phyloP scores from a whole-genome alignment of 1,139 yeast species.

The Candida sojae region DNA sequence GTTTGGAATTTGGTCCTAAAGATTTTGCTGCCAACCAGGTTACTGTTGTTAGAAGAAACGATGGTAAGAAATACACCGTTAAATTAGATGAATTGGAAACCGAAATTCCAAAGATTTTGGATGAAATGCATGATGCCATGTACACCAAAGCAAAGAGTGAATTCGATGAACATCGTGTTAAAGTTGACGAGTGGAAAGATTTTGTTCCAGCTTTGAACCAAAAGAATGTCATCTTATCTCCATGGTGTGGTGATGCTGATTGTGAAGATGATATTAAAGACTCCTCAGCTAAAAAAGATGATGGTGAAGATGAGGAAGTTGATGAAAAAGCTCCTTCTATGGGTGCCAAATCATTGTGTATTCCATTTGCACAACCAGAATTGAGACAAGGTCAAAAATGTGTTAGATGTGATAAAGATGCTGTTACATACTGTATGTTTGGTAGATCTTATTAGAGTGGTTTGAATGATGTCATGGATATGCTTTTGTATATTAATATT shows the following conservation, averaged over 20 bases:
- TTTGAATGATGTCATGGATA: too few relatives aligned
- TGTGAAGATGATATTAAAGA: conserved; percentile 99
- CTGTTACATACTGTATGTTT: conserved; percentile 85
- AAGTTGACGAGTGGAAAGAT: conserved; percentile 84
- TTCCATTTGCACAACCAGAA: conserved; percentile 89
- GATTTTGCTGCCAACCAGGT: conserved; percentile 82
- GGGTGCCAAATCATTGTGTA: conserved; percentile 99
- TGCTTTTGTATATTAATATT: too few relatives aligned
- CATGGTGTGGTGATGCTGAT: conserved; percentile 95
- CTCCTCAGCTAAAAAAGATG: conserved; percentile 78
- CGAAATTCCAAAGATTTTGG: conserved; percentile 75
- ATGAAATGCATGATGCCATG: conserved; percentile 74
- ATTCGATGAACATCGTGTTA: conserved; percentile 79
- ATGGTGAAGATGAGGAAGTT: conserved; percentile 80
- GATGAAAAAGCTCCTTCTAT: conserved; percentile 97
- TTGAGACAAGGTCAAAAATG: conserved; percentile 80
- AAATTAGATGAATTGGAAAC: conserved; percentile 64
- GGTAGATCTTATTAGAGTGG: conserved; percentile 81
- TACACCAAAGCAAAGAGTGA: conserved; percentile 77
- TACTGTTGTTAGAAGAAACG: conserved; percentile 91
- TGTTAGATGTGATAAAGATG: conserved; percentile 76
- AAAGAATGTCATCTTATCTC: conserved; percentile 87
- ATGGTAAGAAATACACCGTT: conserved; percentile 70
- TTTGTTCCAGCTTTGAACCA: conserved; percentile 91
- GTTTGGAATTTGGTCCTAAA: conserved; percentile 95